These are phyloP conservation scores for Puya raimondii DNA, from an alignment of 176 grass and related monocot species.

Conservation along the genomic window DNA sequence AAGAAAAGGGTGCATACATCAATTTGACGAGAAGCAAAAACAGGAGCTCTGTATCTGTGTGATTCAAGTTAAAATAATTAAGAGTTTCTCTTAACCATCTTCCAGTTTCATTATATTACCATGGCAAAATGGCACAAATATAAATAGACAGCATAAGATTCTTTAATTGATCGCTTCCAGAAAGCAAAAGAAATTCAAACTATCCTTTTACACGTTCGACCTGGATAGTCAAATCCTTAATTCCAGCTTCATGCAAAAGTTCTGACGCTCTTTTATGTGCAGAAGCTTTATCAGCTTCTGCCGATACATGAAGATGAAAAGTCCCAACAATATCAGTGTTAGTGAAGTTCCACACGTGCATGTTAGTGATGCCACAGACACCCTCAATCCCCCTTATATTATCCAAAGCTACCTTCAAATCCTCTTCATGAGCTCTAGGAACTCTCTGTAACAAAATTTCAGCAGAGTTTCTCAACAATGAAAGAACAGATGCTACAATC, in stretches of 20 bases:
- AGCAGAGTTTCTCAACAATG: conserved; percentile 85
- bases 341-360: conserved; percentile 96
- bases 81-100: background rate
- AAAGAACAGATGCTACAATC: conserved; percentile 83
- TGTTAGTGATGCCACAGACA: conserved; percentile 46
- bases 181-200: background rate
- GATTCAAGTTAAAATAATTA: background rate
- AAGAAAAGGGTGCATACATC: background rate
- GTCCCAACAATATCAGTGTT: conserved; percentile 86
- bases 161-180: background rate
- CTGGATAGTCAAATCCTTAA: conserved; percentile 81
- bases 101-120: background rate
- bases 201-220: conserved; percentile 53
- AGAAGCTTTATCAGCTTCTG: conserved; percentile 47
- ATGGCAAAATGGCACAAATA: background rate
- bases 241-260: conserved; percentile 61
- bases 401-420: conserved; percentile 55
- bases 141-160: background rate
- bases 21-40: background rate
- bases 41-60: background rate
- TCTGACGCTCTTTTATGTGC: conserved; percentile 40
- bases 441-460: conserved; percentile 97
- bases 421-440: conserved; percentile 73
- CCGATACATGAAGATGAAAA: conserved; percentile 54
- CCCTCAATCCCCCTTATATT: conserved; percentile 60